These are phyloP conservation scores for Chytriomyces confervae DNA, from an alignment of 192 early-diverging fungal genomes.

Conservation along the genomic window DNA sequence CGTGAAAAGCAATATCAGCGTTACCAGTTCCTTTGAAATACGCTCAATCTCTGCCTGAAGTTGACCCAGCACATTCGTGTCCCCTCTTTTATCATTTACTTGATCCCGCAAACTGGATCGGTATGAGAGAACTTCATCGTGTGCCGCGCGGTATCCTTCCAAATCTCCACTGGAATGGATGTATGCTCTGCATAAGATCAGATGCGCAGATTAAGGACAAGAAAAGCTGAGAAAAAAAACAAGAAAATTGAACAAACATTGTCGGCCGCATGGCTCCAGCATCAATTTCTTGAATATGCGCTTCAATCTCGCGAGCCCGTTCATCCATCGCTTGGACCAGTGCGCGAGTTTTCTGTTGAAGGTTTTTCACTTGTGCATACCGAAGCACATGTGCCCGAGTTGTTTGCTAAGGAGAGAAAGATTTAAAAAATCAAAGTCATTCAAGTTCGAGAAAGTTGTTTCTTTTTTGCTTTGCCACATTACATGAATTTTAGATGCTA, in stretches of 20 bases:
- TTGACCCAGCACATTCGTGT: not conserved
- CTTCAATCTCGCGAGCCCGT: not conserved
- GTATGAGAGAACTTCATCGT: too few species aligned
- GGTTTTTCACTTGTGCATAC: slow-evolving; percentile 6
- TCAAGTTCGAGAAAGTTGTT: not conserved
- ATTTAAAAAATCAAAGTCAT: not conserved
- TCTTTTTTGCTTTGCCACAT: not conserved
- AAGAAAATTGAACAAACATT: not conserved
- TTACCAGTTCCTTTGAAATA: not conserved
- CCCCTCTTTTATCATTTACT: not conserved
- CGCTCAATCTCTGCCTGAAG: not conserved
- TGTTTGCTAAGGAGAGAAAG: not conserved
- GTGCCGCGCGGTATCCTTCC: not conserved
- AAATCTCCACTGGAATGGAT: not conserved
- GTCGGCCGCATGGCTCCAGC: slow-evolving; percentile 2
- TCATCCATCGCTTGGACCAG: not conserved
- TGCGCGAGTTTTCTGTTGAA: slow-evolving; percentile 11
- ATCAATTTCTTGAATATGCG: not conserved
- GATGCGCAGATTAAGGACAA: not conserved
- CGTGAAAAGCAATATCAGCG: not conserved
- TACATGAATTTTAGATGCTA: not conserved
- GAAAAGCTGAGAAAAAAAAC: not conserved
- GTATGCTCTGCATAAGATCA: not conserved
- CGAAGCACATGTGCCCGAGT: slow-evolving; percentile 6
- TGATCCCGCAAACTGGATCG: not conserved